Percentiles rank a stretch among this genome's conserved stretches.
Evolutionary conservation across 2,329 filamentous ascomycete species (phyloP).

Genomic region (Sclerotinia glacialis): DNA sequence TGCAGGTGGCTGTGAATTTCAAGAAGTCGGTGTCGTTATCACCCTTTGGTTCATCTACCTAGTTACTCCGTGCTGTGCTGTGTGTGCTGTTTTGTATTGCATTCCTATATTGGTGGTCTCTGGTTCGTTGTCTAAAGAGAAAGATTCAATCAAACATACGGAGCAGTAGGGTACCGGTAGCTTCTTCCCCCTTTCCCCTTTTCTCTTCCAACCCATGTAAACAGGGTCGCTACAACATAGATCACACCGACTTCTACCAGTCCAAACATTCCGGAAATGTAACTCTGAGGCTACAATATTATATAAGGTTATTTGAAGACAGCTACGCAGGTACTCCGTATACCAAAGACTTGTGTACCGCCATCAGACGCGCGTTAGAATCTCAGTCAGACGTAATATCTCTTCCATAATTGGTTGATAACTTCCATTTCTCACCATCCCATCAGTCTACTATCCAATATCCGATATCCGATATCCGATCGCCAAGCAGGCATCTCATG

Average conservation of each 20-base stretch:
- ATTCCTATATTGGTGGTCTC: neutral
- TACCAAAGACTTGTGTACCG: neutral
- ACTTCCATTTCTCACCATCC: neutral
- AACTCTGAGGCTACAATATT: neutral
- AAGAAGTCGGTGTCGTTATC: constrained; percentile 14
- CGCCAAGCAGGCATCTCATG: constrained; percentile 11
- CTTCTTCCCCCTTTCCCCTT: constrained; percentile 9
- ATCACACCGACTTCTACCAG: constrained; percentile 16
- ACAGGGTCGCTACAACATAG: neutral
- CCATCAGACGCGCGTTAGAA: constrained; percentile 19
- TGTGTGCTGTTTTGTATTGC: too few relatives aligned
- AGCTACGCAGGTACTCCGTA: too few relatives aligned
- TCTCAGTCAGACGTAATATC: neutral
- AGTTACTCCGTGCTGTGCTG: neutral
- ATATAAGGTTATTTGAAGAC: neutral
- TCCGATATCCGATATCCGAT: neutral
- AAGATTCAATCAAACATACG: neutral
- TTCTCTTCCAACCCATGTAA: neutral
- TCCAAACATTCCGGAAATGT: neutral
- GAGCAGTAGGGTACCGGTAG: neutral
- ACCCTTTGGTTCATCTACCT: neutral
- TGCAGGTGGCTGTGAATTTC: constrained; percentile 14
- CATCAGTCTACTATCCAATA: neutral
- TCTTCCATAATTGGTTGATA: neutral
- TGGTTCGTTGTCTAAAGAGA: neutral